A percentile compares a stretch with the other conserved stretches of the same genome.
These are phyloP conservation scores for Mycena chlorophos DNA, from an alignment of 768 basidiomycete species.

Conservation along the genomic window DNA sequence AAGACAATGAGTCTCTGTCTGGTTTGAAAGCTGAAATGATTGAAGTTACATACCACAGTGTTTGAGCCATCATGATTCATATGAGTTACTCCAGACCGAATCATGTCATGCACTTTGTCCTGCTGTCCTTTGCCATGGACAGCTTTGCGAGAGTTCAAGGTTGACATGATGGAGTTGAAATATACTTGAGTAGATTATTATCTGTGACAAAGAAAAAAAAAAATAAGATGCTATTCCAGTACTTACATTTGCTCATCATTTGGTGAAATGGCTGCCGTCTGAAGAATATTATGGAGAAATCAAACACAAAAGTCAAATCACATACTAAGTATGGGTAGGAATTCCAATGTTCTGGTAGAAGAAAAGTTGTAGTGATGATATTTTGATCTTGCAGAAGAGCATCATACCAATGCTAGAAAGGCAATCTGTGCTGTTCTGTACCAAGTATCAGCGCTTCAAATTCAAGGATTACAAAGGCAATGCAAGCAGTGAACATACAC, in stretches of 20 bases:
- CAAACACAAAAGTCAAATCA: neutral
- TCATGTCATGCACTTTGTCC: no score
- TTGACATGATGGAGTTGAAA: conserved; percentile 11
- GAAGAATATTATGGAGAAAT: neutral
- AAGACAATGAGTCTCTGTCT: no score
- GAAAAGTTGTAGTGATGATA: neutral
- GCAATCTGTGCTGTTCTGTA: conserved; percentile 9
- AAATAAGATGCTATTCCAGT: no score
- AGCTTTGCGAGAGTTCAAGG: conserved; percentile 6
- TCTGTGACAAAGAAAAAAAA: neutral
- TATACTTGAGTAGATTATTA: conserved; percentile 4
- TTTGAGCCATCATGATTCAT: no score
- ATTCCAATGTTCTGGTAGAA: conserved; percentile 8
- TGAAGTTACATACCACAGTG: no score
- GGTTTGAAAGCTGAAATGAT: no score
- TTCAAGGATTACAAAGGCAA: neutral
- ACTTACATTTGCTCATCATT: conserved; percentile 11
- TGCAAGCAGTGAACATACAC: neutral
- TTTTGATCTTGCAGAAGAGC: neutral
- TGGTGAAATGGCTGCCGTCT: conserved; percentile 15
- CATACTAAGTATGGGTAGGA: conserved; percentile 3
- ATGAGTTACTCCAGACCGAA: no score
- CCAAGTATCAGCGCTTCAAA: neutral
- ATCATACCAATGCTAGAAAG: conserved; percentile 10
- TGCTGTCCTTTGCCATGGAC: conserved; percentile 5